Evolutionary conservation across 2,329 filamentous ascomycete genomes (phyloP).

Genomic region (Cercospora zeina): DNA sequence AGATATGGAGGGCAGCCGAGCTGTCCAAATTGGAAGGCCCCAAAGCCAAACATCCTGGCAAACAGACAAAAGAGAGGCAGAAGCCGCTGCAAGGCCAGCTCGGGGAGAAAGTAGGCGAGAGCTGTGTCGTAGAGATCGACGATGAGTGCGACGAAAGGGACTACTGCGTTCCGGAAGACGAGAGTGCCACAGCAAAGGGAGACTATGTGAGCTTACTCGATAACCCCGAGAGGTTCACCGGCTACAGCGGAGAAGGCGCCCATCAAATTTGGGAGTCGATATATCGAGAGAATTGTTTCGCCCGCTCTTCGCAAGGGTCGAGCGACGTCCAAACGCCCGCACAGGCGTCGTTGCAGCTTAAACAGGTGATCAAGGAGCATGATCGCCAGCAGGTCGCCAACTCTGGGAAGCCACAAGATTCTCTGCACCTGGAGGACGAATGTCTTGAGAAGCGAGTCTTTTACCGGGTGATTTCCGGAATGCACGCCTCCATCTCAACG

Average conservation of each 20-base stretch:
- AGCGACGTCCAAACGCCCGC: conserved; percentile 42
- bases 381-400: conserved; percentile 45
- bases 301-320: conserved; percentile 42
- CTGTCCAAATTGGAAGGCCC: conserved; percentile 90
- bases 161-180: conserved; percentile 94
- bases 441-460: conserved; percentile 99
- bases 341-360: conserved; percentile 62
- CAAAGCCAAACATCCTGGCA: conserved; percentile 82
- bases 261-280: conserved; percentile 95
- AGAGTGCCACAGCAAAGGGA: conserved; percentile 79
- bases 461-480: conserved; percentile 89
- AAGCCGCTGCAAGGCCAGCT: conserved; percentile 78
- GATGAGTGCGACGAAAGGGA: conserved; percentile 96
- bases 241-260: conserved; percentile 81
- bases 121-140: conserved; percentile 95
- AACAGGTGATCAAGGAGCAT: conserved; percentile 57
- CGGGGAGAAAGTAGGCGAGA: conserved; percentile 86
- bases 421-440: conserved; percentile 79
- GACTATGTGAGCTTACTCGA: conserved; percentile 94
- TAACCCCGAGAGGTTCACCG: conserved; percentile 94
- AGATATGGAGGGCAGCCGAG: conserved; percentile 87
- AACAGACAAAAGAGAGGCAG: conserved; percentile 68
- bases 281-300: conserved; percentile 96
- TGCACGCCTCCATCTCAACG: conserved; percentile 96
- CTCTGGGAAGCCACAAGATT: conserved; percentile 59